Evolutionary conservation across 2,329 filamentous ascomycete genomes (phyloP).

Genomic region (Cordyceps cicadae): DNA sequence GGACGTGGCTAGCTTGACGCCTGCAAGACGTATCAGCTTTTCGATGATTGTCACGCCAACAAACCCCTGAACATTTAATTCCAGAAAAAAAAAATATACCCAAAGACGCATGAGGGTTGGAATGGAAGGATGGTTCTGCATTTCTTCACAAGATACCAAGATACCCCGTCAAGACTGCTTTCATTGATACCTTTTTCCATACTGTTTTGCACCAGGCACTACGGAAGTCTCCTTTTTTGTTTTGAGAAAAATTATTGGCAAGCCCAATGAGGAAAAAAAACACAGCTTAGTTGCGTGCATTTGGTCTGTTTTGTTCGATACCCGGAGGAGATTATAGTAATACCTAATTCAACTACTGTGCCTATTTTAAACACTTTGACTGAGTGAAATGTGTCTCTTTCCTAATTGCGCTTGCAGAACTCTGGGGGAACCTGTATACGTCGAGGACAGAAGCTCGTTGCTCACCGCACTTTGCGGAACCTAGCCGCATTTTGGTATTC

Average conservation of each 20-base stretch:
- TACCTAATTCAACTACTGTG: constrained; percentile 35
- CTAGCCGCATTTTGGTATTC: no score
- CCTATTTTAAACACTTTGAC: constrained; percentile 13
- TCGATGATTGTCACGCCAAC: constrained; percentile 14
- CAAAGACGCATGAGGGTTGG: constrained; percentile 31
- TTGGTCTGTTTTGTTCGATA: constrained; percentile 31
- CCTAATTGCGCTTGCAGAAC: no score
- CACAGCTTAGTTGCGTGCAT: constrained; percentile 12
- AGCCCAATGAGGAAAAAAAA: constrained; percentile 18
- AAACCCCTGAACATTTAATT: constrained; percentile 15
- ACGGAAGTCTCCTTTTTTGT: constrained; percentile 8
- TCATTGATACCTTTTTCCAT: constrained; percentile 35
- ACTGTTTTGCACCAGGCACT: constrained; percentile 20
- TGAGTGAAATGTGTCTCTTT: neutral
- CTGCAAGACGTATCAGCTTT: neutral
- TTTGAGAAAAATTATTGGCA: constrained; percentile 7
- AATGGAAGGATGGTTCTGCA: constrained; percentile 44
- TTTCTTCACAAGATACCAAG: constrained; percentile 44
- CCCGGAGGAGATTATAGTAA: constrained; percentile 33
- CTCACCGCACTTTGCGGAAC: no score
- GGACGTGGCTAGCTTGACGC: constrained; percentile 15
- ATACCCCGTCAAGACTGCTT: constrained; percentile 48
- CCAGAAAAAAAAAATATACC: constrained; percentile 19
- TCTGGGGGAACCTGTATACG: no score
- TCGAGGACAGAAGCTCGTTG: no score